Evolutionary conservation across 371 early-diverging fungal genomes (phyloP).

Genomic region (Choanephora cucurbitarum): DNA sequence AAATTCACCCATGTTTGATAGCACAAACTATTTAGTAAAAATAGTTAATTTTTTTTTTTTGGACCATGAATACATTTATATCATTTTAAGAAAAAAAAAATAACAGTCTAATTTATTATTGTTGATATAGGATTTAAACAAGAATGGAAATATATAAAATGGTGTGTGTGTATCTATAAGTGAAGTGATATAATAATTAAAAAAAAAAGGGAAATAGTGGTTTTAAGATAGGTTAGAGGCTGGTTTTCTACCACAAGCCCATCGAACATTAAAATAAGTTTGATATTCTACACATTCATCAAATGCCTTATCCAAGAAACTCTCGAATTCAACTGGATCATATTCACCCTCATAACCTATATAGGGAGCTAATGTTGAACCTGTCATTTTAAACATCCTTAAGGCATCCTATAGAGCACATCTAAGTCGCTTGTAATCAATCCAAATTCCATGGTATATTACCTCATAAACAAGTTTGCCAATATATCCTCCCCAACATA

Average conservation of each 20-base stretch:
- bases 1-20: no score
- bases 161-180: background rate
- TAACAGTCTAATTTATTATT: no score
- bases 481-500: conserved; percentile 48
- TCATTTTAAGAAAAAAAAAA: no score
- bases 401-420: conserved; percentile 24
- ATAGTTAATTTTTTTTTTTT: no score
- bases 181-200: no score
- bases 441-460: no score
- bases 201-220: no score
- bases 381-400: conserved; percentile 19
- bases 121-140: no score
- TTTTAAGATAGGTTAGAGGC: background rate
- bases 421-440: no score
- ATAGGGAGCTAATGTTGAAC: conserved; percentile 20
- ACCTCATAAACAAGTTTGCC: conserved; percentile 48
- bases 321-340: conserved; percentile 22
- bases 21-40: no score
- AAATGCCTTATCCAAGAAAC: conserved; percentile 39
- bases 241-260: conserved; percentile 35
- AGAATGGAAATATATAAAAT: no score
- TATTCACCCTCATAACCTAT: conserved; percentile 23
- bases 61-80: no score
- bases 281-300: conserved; percentile 47
- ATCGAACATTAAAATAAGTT: conserved; percentile 40